phyloP scores from a whole-genome alignment of 805 yeast genomes.

The Barnettozyma sp. region DNA sequence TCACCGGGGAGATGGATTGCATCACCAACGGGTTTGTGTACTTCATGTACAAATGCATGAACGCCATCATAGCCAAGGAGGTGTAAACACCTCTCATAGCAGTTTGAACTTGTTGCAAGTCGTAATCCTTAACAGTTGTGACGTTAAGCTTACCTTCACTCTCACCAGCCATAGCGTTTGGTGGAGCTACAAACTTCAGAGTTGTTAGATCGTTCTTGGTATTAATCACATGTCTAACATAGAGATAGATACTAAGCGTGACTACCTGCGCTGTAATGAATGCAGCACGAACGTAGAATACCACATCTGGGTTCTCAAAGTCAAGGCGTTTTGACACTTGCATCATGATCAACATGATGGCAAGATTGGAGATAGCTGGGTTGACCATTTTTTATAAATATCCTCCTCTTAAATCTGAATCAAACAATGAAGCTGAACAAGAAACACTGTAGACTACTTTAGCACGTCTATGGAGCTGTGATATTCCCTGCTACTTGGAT shows the following conservation, averaged over 20 bases:
- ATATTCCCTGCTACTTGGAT: too few relatives aligned
- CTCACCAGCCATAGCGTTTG: constrained; percentile 72
- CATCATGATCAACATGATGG: constrained; percentile 93
- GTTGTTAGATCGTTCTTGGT: constrained; percentile 87
- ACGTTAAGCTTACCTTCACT: constrained; percentile 68
- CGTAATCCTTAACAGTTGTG: constrained; percentile 93
- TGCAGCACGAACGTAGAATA: constrained; percentile 67
- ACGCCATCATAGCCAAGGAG: constrained; percentile 92
- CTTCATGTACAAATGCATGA: constrained; percentile 96
- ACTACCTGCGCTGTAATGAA: constrained; percentile 61
- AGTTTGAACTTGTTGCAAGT: constrained; percentile 73
- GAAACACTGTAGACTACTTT: too few relatives aligned
- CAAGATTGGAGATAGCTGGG: constrained; percentile 81
- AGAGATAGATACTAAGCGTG: constrained; percentile 60
- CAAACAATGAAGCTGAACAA: too few relatives aligned
- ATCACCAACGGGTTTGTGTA: constrained; percentile 94
- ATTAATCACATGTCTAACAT: constrained; percentile 52
- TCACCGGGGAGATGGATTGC: constrained; percentile 88
- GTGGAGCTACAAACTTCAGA: constrained; percentile 82
- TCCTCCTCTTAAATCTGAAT: too few relatives aligned
- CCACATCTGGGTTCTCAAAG: constrained; percentile 72
- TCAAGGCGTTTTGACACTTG: constrained; percentile 85
- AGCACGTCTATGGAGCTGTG: too few relatives aligned
- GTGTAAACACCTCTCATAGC: constrained; percentile 81
- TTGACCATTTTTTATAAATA: constrained; percentile 34